Evolutionary conservation across 2,329 filamentous ascomycete genomes (phyloP).

Genomic region (Hypoxylon sp.): DNA sequence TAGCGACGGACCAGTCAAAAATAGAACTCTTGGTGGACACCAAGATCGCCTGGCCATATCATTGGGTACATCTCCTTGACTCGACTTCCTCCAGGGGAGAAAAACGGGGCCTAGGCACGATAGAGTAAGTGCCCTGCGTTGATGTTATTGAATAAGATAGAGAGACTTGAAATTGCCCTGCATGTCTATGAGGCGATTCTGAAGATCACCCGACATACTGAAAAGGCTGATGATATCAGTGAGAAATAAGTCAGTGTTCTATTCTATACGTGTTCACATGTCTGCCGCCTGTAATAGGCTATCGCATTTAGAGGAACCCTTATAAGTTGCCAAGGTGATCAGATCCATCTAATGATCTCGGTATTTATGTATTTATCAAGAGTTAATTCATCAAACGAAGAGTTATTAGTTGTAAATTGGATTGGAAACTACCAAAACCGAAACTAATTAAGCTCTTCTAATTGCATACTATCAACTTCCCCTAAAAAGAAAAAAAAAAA

Average conservation of each 20-base stretch:
- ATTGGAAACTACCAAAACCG: neutral
- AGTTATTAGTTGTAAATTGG: neutral
- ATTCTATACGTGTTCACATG: conserved; percentile 3
- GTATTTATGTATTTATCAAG: neutral
- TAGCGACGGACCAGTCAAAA: conserved; percentile 38
- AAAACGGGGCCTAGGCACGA: conserved; percentile 21
- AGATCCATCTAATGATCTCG: neutral
- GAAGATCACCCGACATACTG: conserved; percentile 14
- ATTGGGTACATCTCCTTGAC: conserved; percentile 31
- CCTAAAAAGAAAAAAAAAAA: conserved; percentile 24
- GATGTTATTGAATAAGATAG: conserved; percentile 4
- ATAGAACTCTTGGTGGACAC: conserved; percentile 36
- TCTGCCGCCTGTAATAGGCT: conserved; percentile 4
- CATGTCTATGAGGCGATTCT: conserved; percentile 1
- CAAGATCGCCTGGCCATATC: conserved; percentile 2
- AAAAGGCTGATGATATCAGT: conserved; percentile 1
- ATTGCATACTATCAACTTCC: conserved; percentile 13
- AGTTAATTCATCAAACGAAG: neutral
- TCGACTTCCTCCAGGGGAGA: conserved; percentile 26
- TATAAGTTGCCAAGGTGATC: neutral
- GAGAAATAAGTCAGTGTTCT: conserved; percentile 1
- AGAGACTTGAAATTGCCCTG: conserved; percentile 3
- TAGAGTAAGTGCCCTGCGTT: neutral
- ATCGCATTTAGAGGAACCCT: neutral
- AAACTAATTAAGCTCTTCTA: neutral